A percentile compares a stretch with the other conserved stretches of the same genome.
These are phyloP conservation scores for Populus hybrid DNA, from an alignment of 441 rosid species.

Conservation along the genomic window DNA sequence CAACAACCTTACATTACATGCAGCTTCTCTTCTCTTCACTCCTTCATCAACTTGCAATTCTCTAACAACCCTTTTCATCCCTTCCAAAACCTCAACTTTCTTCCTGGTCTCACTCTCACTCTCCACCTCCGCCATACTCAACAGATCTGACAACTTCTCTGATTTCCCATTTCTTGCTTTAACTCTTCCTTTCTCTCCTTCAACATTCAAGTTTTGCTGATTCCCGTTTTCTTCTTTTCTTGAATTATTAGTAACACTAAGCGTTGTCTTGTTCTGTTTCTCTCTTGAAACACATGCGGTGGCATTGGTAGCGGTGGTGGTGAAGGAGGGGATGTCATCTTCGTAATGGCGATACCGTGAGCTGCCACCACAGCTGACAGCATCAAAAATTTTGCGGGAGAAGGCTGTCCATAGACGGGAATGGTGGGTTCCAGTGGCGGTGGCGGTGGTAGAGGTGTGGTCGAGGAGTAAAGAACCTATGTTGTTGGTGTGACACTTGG, in stretches of 20 bases:
- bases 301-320: constrained; percentile 20
- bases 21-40: constrained; percentile 43
- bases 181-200: background rate
- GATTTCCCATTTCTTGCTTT: constrained; percentile 37
- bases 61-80: constrained; percentile 56
- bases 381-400: constrained; percentile 63
- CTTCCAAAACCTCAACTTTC: constrained; percentile 72
- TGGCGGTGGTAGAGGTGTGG: constrained; percentile 36
- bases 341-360: constrained; percentile 49
- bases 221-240: too few relatives aligned
- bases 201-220: background rate
- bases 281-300: background rate
- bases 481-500: constrained; percentile 54
- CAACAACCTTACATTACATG: constrained; percentile 56
- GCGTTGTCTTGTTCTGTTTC: too few relatives aligned
- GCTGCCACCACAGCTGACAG: constrained; percentile 79
- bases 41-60: constrained; percentile 46
- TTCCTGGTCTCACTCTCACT: constrained; percentile 52
- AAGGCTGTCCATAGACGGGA: constrained; percentile 61
- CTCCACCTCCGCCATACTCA: constrained; percentile 69
- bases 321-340: constrained; percentile 18
- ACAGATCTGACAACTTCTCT: constrained; percentile 77
- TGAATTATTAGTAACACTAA: too few relatives aligned
- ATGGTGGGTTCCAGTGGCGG: constrained; percentile 25
- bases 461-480: constrained; percentile 66